Percentiles rank a stretch among this genome's conserved stretches.
phyloP scores from a whole-genome alignment of 129 eudicot genomes.

The Tagetes erecta region DNA sequence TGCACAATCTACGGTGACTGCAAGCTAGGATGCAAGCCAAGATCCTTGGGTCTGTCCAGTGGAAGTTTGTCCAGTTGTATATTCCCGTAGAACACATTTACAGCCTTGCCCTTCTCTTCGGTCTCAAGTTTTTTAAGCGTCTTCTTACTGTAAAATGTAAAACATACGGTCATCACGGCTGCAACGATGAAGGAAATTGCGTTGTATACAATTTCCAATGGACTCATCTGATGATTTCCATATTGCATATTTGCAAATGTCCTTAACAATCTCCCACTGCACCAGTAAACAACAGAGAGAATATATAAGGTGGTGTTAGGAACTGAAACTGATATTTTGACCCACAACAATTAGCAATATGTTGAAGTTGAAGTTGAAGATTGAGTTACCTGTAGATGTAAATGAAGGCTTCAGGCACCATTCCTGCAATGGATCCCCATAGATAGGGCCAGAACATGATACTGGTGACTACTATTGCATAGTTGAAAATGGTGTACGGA shows the following conservation, averaged over 20 bases:
- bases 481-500: slow-evolving; percentile 89
- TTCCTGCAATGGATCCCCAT: slow-evolving; percentile 84
- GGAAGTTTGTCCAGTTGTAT: slow-evolving; percentile 63
- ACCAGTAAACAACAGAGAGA: slow-evolving; percentile 16
- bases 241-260: slow-evolving; percentile 83
- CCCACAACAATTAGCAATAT: neutral
- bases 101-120: slow-evolving; percentile 39
- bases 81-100: slow-evolving; percentile 25
- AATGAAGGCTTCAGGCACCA: slow-evolving; percentile 90
- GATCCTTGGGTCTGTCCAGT: slow-evolving; percentile 57
- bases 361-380: neutral
- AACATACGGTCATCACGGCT: slow-evolving; percentile 52
- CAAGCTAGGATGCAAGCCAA: slow-evolving; percentile 34
- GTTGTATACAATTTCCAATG: slow-evolving; percentile 78
- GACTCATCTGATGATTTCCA: slow-evolving; percentile 63
- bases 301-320: neutral
- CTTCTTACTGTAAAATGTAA: slow-evolving; percentile 72
- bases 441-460: slow-evolving; percentile 86
- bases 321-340: neutral
- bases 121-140: slow-evolving; percentile 50
- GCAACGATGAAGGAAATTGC: slow-evolving; percentile 71
- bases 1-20: slow-evolving; percentile 25
- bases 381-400: slow-evolving; percentile 70
- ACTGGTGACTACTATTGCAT: slow-evolving; percentile 79
- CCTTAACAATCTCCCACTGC: slow-evolving; percentile 86